These are phyloP conservation scores for Coriaria nepalensis DNA, from an alignment of 306 rosid species.

Conservation along the genomic window DNA sequence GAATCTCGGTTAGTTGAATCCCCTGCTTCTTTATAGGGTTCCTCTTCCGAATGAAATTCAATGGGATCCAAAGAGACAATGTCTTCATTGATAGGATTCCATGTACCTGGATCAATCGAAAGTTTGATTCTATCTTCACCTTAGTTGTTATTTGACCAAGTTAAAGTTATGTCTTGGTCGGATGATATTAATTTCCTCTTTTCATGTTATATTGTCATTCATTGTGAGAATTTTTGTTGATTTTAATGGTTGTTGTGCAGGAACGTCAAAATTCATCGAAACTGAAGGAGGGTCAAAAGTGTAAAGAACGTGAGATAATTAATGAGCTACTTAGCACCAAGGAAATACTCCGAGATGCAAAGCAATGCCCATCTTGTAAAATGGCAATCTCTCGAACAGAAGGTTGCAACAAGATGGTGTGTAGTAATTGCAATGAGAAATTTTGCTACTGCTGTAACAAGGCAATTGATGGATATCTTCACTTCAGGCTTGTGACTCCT, in stretches of 20 bases:
- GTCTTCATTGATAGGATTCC: too few species aligned
- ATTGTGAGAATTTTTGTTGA: neutral
- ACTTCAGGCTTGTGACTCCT: constrained; percentile 51
- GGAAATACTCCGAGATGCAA: constrained; percentile 64
- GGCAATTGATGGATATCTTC: constrained; percentile 53
- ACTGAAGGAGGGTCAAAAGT: constrained; percentile 42
- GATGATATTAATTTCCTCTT: too few species aligned
- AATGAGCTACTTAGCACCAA: constrained; percentile 67
- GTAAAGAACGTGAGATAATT: constrained; percentile 50
- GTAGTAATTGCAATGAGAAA: constrained; percentile 59
- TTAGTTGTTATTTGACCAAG: too few species aligned
- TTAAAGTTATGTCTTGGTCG: too few species aligned
- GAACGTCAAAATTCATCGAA: constrained; percentile 65
- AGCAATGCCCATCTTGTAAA: constrained; percentile 73
- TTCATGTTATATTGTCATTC: constrained; percentile 4
- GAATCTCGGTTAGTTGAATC: too few species aligned
- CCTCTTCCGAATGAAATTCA: too few species aligned
- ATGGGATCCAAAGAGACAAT: too few species aligned
- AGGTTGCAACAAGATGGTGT: constrained; percentile 91
- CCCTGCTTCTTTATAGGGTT: too few species aligned
- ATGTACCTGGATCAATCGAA: too few species aligned
- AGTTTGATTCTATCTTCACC: too few species aligned
- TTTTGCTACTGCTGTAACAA: constrained; percentile 82
- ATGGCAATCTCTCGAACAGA: constrained; percentile 70
- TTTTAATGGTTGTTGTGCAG: constrained; percentile 32